A percentile compares a stretch with the other conserved stretches of the same genome.
phyloP scores from a whole-genome alignment of 1,139 yeast genomes.

The Kodamaea derodonti region DNA sequence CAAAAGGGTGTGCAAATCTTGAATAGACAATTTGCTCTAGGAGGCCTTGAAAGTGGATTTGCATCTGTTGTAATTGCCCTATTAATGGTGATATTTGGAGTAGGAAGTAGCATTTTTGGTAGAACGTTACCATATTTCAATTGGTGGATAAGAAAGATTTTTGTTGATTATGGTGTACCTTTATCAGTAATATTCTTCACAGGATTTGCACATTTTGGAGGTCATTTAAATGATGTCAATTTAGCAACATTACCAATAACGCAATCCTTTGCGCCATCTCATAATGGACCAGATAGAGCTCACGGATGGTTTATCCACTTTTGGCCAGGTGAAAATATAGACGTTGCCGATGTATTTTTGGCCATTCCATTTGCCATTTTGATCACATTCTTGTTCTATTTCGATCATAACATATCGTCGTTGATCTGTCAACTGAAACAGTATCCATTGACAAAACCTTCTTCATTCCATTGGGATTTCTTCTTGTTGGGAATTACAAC shows the following conservation, averaged over 20 bases:
- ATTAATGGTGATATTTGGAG: slow-evolving; percentile 71
- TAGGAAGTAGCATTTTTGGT: slow-evolving; percentile 60
- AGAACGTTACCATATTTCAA: slow-evolving; percentile 56
- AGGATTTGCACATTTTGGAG: slow-evolving; percentile 89
- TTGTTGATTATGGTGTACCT: slow-evolving; percentile 86
- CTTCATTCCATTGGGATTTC: slow-evolving; percentile 92
- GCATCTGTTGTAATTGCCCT: slow-evolving; percentile 73
- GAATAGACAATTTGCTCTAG: slow-evolving; percentile 57
- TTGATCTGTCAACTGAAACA: slow-evolving; percentile 84
- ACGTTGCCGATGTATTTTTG: slow-evolving; percentile 72
- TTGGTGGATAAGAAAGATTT: slow-evolving; percentile 58
- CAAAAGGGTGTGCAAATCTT: slow-evolving; percentile 88
- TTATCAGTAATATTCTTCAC: slow-evolving; percentile 82
- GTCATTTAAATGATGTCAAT: slow-evolving; percentile 48
- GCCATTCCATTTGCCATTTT: slow-evolving; percentile 92
- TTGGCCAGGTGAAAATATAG: slow-evolving; percentile 59
- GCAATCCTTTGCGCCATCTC: slow-evolving; percentile 72
- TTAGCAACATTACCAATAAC: slow-evolving; percentile 70
- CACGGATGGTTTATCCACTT: slow-evolving; percentile 77
- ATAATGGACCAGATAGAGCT: slow-evolving; percentile 30
- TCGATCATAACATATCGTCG: slow-evolving; percentile 93
- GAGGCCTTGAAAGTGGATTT: slow-evolving; percentile 57
- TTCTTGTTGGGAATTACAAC: slow-evolving; percentile 81
- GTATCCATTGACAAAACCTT: slow-evolving; percentile 79
- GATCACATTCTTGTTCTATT: slow-evolving; percentile 78